Evolutionary conservation across 2,329 filamentous ascomycete species (phyloP), one percentile per base, ranked within the genome.

Genomic region (Neonectria magnoliae): DNA sequence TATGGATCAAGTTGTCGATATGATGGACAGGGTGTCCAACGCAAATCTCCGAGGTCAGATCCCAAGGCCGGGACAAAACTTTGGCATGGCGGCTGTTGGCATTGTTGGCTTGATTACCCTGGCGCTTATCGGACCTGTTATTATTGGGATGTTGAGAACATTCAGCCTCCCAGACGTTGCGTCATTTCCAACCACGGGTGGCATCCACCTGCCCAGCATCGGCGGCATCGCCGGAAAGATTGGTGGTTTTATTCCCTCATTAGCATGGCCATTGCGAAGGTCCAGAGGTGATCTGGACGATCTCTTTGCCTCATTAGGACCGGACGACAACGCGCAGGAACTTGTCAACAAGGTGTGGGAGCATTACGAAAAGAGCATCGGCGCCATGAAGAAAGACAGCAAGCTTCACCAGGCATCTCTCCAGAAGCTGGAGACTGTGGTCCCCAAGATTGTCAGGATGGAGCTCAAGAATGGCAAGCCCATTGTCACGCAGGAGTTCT

Each of bases 401-500:
- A 74, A 76, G 10, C 69, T 81, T 1, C 80, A 84, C 20, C 72
- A 79, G 0, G 73, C 72, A 2, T 77, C 81, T 0, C 70, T 84
- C 5, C 70, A 81, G 14, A 81, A 81, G 36, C 73, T 91, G 3
- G 74, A 84, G 51, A 70, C 78, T 0, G 77, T 85, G 4, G 76
- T 93, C 3, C 90, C 91, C 0, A 81, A 84, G 13, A 70, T 85
- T 10, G 79, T 93, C 5, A 84, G 86, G 64, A 83, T 91, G 68
- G 81, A 84, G 14, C 81, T 83, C 8, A 76, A 80, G 36, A 76
- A 85, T 31, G 90, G 89, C 14, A 82, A 84, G 10, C 77, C 81
- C 0, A 78, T 85, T 22, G 85, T 93, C 16, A 79, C 85, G 0
- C 81, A 87, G 25, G 84, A 88, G 3, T 91, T 93, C 64, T 93